Conservation (phyloP, 2,329 filamentous ascomycete species). For the Pseudocercospora ulei region DNA sequence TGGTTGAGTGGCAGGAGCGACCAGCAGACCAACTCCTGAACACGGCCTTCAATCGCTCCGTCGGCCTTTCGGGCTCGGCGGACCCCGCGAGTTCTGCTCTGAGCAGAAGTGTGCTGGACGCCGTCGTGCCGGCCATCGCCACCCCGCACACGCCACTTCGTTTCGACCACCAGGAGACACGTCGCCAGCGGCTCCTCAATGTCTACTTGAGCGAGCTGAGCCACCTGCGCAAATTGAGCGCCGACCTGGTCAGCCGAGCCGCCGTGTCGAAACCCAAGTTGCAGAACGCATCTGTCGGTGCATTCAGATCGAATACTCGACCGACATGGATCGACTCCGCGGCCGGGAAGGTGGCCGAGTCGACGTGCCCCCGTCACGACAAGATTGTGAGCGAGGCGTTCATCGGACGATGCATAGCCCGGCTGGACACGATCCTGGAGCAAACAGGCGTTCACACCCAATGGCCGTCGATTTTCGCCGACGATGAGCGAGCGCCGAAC, state of each 20-base stretch:
- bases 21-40: slow-evolving; percentile 58
- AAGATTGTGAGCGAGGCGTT: slow-evolving; percentile 15
- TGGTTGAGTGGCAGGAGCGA: slow-evolving; percentile 75
- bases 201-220: slow-evolving; percentile 27
- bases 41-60: slow-evolving; percentile 33
- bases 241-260: slow-evolving; percentile 21
- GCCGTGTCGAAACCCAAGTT: slow-evolving; percentile 19
- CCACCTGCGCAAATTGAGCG: slow-evolving; percentile 21
- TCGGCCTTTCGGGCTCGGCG: slow-evolving; percentile 5
- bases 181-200: slow-evolving; percentile 24
- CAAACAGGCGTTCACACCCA: slow-evolving; percentile 31
- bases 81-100: slow-evolving; percentile 15
- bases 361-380: slow-evolving; percentile 15
- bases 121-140: slow-evolving; percentile 13
- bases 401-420: slow-evolving; percentile 22
- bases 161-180: slow-evolving; percentile 28
- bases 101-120: slow-evolving; percentile 18
- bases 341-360: slow-evolving; percentile 18
- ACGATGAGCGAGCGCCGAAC: slow-evolving; percentile 36
- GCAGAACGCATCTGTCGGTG: slow-evolving; percentile 11
- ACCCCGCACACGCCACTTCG: slow-evolving; percentile 15
- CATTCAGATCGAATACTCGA: slow-evolving; percentile 10
- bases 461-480: slow-evolving; percentile 23
- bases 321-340: slow-evolving; percentile 24
- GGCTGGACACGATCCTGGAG: slow-evolving; percentile 16